Evolutionary conservation across 1,284 basidiomycete genomes (phyloP).

Genomic region (Moesziomyces aphidis): DNA sequence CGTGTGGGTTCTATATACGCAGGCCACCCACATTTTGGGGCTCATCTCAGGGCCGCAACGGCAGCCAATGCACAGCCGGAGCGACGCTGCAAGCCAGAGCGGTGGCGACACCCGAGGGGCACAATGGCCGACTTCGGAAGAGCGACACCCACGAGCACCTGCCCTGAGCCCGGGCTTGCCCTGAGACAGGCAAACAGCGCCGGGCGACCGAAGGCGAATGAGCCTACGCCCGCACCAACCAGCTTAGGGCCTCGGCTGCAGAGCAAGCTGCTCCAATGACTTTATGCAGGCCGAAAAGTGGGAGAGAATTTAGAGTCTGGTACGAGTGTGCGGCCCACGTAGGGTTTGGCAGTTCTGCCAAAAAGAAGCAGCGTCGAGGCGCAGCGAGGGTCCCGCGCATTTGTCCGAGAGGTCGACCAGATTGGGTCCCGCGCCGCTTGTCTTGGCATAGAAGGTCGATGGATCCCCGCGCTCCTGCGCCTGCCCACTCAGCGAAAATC

Average conservation of each 20-base stretch:
- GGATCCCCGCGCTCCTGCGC: background rate
- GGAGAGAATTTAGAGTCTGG: background rate
- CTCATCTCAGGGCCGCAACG: no score
- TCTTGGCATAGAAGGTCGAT: slow-evolving; percentile 1
- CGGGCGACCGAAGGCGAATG: background rate
- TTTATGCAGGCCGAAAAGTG: background rate
- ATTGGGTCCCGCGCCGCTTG: background rate
- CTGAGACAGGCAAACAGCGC: background rate
- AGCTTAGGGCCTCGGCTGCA: background rate
- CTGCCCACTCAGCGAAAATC: background rate
- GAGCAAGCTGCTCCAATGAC: no score
- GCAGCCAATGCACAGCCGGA: background rate
- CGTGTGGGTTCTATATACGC: no score
- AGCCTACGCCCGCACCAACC: background rate
- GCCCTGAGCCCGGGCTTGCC: background rate
- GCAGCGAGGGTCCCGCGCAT: background rate
- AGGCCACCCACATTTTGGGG: no score
- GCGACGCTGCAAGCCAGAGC: background rate
- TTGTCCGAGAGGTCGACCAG: background rate
- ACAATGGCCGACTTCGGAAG: background rate
- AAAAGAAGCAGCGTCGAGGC: background rate
- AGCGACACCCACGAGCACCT: background rate
- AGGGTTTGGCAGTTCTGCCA: background rate
- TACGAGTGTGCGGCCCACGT: background rate
- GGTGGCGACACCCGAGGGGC: background rate